These are phyloP conservation scores for Carpinus viminea DNA, from an alignment of 306 rosid genomes.

Conservation along the genomic window DNA sequence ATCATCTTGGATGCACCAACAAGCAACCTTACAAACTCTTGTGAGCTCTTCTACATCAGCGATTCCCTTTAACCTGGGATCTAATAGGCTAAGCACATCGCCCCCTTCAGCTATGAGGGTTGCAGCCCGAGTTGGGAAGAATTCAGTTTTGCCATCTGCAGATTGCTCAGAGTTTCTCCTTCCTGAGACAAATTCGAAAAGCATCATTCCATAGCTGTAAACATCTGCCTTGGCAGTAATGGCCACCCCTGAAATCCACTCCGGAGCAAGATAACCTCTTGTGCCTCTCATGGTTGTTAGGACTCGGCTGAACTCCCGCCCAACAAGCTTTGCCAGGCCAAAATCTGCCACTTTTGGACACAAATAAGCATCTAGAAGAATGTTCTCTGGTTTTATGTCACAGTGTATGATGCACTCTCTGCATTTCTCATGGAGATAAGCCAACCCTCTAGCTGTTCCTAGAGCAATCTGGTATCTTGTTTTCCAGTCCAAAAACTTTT, in stretches of 20 bases:
- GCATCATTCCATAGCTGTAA: slow-evolving; percentile 59
- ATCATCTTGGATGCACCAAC: slow-evolving; percentile 61
- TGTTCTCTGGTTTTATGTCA: slow-evolving; percentile 69
- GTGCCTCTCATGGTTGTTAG: slow-evolving; percentile 70
- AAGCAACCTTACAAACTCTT: slow-evolving; percentile 42
- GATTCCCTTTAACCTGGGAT: slow-evolving; percentile 34
- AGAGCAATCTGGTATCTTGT: slow-evolving; percentile 37
- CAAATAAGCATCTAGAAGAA: slow-evolving; percentile 40
- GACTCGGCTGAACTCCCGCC: slow-evolving; percentile 47
- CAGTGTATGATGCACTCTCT: slow-evolving; percentile 61
- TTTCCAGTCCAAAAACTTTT: slow-evolving; percentile 23
- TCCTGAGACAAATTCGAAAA: slow-evolving; percentile 49
- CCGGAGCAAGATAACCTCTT: slow-evolving; percentile 65
- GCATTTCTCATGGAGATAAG: slow-evolving; percentile 59
- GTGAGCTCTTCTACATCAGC: slow-evolving; percentile 41
- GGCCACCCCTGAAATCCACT: slow-evolving; percentile 59
- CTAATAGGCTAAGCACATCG: slow-evolving; percentile 27
- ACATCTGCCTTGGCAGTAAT: slow-evolving; percentile 51
- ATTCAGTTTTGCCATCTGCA: slow-evolving; percentile 28
- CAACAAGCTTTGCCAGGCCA: slow-evolving; percentile 59
- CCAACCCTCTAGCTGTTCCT: slow-evolving; percentile 54
- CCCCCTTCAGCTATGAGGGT: slow-evolving; percentile 33
- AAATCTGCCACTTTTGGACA: slow-evolving; percentile 58
- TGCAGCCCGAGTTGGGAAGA: slow-evolving; percentile 43
- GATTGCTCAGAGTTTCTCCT: slow-evolving; percentile 49